Base-by-base conservation (phyloP, 2,329 filamentous ascomycete species). In the Tympanopsis confertula region DNA sequence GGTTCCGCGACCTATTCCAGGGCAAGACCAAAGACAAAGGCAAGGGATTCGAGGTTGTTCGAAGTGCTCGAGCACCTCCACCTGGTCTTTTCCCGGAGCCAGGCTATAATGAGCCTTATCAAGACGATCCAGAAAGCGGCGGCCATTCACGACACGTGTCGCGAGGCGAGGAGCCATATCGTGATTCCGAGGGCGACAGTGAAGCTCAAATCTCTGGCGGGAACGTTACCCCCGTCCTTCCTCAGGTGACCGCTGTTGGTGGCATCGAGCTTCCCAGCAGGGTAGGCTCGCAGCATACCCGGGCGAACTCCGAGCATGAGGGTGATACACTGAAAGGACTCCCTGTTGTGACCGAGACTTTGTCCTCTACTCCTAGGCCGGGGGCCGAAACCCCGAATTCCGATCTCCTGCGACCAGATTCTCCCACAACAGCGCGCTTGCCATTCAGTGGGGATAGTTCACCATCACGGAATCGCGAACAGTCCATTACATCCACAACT, bases 41-140 rank as follows among this genome's bases (percentile, higher is more conserved):
- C 44, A 80, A 80, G 51, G 76, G 76, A 0, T 81, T 81, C 41
- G 76, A 81, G 51, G 76, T 81, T 2, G 75, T 80, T 12, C 60
- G 76, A 43, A 78, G 74, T 46, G 65, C 71, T 29, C 64, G 74
- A 35, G 69, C 73, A 40, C 71, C 71, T 14, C 66, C 68, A 14
- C 68, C 69, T 49, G 63, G 66, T 42, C 57, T 67, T 12, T 33
- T 33, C 24, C 53, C 54, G 5, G 53, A 54, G 30, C 58, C 62
- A 36, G 54, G 58, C 37, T 64, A 57, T 36, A 51, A 68, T 28
- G 66, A 66, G 32, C 64, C 65, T 4, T 74, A 33, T 15, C 12
- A 15, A 15, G 30, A 33, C 17, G 30, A 33, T 7, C 30, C 30
- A 7, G 30, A 33, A 7, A 15, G 10, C 30, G 30, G 30, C 10